Evolutionary conservation across 2,329 filamentous ascomycete genomes (phyloP).

Genomic region (Daldinia eschscholtzii): DNA sequence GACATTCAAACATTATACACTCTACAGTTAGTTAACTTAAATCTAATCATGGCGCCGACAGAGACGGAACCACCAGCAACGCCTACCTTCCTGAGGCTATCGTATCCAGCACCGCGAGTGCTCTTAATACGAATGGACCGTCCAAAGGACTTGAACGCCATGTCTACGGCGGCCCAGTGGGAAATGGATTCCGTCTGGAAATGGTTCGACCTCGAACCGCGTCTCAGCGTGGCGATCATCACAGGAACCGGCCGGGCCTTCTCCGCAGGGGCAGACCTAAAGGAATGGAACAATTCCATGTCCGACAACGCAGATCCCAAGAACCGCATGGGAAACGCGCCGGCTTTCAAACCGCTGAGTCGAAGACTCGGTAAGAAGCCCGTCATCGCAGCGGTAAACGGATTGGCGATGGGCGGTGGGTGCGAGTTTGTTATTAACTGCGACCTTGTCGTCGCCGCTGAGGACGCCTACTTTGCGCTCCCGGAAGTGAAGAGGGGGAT

Average conservation of each 20-base stretch:
- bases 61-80: constrained; percentile 53
- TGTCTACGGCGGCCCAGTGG: constrained; percentile 56
- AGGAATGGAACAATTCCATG: constrained; percentile 49
- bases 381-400: constrained; percentile 73
- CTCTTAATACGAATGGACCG: constrained; percentile 58
- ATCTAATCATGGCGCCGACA: constrained; percentile 46
- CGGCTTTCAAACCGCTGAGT: constrained; percentile 56
- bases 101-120: constrained; percentile 58
- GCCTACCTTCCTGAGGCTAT: constrained; percentile 52
- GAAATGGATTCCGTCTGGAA: constrained; percentile 58
- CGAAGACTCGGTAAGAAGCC: constrained; percentile 70
- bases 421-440: constrained; percentile 72
- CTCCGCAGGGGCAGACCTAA: constrained; percentile 47
- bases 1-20: not conserved
- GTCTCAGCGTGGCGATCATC: constrained; percentile 48
- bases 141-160: constrained; percentile 57
- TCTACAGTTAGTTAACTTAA: not conserved
- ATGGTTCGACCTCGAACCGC: constrained; percentile 48
- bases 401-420: constrained; percentile 70
- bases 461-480: constrained; percentile 66
- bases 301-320: constrained; percentile 44
- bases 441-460: constrained; percentile 69
- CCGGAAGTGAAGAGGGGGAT: constrained; percentile 47
- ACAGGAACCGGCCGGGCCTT: constrained; percentile 48
- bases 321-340: constrained; percentile 46